Conservation (phyloP, 2,329 filamentous ascomycete species). For the Exophiala calicioides region DNA sequence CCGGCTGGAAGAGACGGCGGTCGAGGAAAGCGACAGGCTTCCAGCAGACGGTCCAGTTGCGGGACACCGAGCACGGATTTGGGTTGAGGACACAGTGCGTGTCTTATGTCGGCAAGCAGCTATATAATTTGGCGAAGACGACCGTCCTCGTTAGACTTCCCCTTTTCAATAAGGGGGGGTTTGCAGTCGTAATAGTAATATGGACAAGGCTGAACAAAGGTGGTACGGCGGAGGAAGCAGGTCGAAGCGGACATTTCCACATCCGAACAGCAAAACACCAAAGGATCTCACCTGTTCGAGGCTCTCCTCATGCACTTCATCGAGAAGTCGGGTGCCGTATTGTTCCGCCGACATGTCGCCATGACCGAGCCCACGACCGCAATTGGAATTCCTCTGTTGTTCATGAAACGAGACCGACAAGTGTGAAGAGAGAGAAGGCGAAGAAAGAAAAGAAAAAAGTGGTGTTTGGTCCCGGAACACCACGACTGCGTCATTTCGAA, state of each 20-base stretch:
- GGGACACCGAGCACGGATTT: slow-evolving; percentile 44
- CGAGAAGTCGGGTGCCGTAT: slow-evolving; percentile 49
- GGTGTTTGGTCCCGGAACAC: not conserved
- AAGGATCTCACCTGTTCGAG: slow-evolving; percentile 51
- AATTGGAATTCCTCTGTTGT: not conserved
- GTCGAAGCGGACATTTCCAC: slow-evolving; percentile 5
- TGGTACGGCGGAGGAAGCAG: slow-evolving; percentile 6
- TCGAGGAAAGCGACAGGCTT: slow-evolving; percentile 37
- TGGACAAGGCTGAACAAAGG: slow-evolving; percentile 9
- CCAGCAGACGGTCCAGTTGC: slow-evolving; percentile 48
- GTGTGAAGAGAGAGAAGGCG: not conserved
- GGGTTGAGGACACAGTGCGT: slow-evolving; percentile 26
- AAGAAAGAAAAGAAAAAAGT: not conserved
- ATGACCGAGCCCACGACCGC: slow-evolving; percentile 8
- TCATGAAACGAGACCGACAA: not conserved
- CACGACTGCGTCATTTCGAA: not conserved
- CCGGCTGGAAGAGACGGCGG: slow-evolving; percentile 3
- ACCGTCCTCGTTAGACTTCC: not conserved
- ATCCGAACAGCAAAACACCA: not conserved
- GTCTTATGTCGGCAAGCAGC: slow-evolving; percentile 44
- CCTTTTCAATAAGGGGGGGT: not conserved
- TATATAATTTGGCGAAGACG: slow-evolving; percentile 28
- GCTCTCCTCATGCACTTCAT: slow-evolving; percentile 51
- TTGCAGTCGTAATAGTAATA: no score
- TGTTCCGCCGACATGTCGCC: slow-evolving; percentile 28